Percentiles rank a stretch among this genome's conserved stretches.
These are phyloP conservation scores for Tolypocladium pustulatum DNA, from an alignment of 2,329 filamentous ascomycete genomes.

Conservation along the genomic window DNA sequence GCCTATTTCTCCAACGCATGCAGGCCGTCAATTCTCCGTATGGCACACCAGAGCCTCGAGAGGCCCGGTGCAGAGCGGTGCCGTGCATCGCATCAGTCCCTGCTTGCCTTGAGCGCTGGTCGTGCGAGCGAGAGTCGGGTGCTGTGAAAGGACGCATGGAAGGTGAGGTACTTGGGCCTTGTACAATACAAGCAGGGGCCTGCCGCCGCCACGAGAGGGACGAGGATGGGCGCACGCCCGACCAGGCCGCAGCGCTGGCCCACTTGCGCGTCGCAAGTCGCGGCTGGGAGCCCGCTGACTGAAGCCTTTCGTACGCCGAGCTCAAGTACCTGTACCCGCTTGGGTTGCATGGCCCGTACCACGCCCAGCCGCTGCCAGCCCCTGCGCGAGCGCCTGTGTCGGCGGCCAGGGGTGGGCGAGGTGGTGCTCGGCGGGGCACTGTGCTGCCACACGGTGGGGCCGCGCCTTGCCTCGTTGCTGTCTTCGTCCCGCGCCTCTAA, in stretches of 20 bases:
- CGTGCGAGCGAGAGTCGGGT: background rate
- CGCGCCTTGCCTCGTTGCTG: constrained; percentile 3
- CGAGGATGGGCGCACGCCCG: background rate
- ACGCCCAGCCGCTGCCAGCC: background rate
- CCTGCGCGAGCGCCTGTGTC: constrained; percentile 4
- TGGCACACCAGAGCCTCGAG: background rate
- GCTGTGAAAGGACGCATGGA: background rate
- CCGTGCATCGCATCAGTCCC: background rate
- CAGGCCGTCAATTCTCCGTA: constrained; percentile 3
- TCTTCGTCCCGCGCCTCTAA: constrained; percentile 6
- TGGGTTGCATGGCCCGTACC: background rate
- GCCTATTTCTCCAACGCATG: constrained; percentile 1
- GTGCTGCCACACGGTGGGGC: constrained; percentile 5
- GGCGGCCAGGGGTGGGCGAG: background rate
- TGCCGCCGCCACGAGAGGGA: constrained; percentile 1
- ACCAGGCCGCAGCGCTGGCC: background rate
- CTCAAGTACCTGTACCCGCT: background rate
- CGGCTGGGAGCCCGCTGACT: background rate
- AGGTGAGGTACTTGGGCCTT: background rate
- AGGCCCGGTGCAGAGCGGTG: background rate
- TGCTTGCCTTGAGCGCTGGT: background rate
- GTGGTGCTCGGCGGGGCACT: background rate
- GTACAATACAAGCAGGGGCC: constrained; percentile 1
- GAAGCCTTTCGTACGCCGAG: background rate
- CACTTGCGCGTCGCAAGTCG: background rate